phyloP scores from a whole-genome alignment of 208 protist genomes.

The Trypanosoma conorhini region DNA sequence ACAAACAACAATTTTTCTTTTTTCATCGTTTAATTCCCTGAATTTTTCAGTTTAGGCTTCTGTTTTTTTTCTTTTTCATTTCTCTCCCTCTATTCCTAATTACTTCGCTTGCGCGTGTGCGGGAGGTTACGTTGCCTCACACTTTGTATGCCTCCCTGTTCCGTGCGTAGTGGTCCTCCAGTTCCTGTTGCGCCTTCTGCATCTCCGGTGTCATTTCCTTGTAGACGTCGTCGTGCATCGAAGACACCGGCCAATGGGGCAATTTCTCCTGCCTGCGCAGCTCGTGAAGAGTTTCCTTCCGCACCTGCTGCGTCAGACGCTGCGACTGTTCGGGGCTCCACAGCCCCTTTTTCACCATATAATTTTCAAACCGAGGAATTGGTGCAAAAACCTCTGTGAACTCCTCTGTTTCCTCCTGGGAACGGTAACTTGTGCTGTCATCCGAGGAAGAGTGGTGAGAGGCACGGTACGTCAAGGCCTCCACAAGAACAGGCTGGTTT shows the following conservation, averaged over 20 bases:
- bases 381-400: conserved; percentile 55
- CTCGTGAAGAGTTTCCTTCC: conserved; percentile 54
- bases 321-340: conserved; percentile 59
- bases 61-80: too few species aligned
- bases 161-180: conserved; percentile 55
- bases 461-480: conserved; percentile 96
- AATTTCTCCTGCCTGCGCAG: conserved; percentile 71
- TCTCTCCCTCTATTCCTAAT: background rate
- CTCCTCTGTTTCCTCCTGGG: conserved; percentile 58
- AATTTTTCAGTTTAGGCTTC: conserved; percentile 30
- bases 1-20: background rate
- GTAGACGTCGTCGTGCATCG: conserved; percentile 62
- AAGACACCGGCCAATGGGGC: conserved; percentile 54
- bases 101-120: background rate
- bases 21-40: conserved; percentile 9
- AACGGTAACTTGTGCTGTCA: conserved; percentile 93
- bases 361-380: conserved; percentile 72
- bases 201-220: conserved; percentile 54
- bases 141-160: conserved; percentile 51
- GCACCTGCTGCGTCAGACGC: conserved; percentile 40
- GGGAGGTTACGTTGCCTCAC: background rate
- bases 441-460: conserved; percentile 97
- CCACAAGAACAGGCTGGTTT: conserved; percentile 92
- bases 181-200: conserved; percentile 42
- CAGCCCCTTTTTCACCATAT: conserved; percentile 49